Percentiles rank a stretch among this genome's conserved stretches.
Evolutionary conservation across 768 basidiomycete species (phyloP).

Genomic region (Macrolepiota albuminosa): DNA sequence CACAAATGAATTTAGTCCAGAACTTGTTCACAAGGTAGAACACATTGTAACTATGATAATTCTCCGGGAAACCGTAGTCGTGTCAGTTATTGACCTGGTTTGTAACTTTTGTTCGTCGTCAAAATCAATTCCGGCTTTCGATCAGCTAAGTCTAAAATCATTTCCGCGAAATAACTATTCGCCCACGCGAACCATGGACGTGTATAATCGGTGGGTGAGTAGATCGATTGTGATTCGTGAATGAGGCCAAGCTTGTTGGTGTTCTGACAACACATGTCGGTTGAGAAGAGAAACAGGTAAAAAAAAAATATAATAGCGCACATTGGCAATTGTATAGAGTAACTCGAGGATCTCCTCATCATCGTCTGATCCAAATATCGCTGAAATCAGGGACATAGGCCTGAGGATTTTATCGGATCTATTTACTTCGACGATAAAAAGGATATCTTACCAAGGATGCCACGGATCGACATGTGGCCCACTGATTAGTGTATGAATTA

Average conservation of each 20-base stretch:
- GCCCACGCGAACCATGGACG: constrained; percentile 82
- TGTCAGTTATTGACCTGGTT: constrained; percentile 35
- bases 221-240: constrained; percentile 70
- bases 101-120: constrained; percentile 49
- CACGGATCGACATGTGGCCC: constrained; percentile 72
- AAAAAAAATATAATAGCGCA: constrained; percentile 28
- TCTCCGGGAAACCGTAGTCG: constrained; percentile 6
- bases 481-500: constrained; percentile 26
- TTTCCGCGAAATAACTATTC: constrained; percentile 80
- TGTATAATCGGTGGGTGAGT: constrained; percentile 52
- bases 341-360: constrained; percentile 62
- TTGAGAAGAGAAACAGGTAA: not conserved
- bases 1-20: not conserved
- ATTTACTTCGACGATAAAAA: not conserved
- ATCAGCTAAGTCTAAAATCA: constrained; percentile 71
- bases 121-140: constrained; percentile 70
- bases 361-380: constrained; percentile 70
- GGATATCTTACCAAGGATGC: constrained; percentile 55
- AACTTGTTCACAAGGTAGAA: not conserved
- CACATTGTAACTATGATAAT: constrained; percentile 4
- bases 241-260: constrained; percentile 73
- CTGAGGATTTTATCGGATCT: constrained; percentile 14
- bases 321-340: constrained; percentile 65
- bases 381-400: constrained; percentile 79
- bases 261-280: constrained; percentile 38